Evolutionary conservation across 306 rosid genomes (phyloP).

Genomic region (Biancaea sappan): DNA sequence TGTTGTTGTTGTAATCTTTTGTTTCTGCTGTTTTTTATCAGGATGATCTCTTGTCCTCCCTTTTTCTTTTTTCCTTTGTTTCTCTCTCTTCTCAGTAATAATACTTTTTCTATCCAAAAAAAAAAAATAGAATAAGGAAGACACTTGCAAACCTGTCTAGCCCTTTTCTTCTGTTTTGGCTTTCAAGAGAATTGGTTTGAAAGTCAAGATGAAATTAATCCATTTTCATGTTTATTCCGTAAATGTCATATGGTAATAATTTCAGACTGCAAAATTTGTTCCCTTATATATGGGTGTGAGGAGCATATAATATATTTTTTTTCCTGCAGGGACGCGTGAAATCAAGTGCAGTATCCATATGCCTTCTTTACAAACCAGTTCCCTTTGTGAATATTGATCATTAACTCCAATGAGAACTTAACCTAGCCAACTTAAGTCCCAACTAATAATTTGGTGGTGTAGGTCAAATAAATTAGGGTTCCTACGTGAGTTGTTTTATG

Average conservation of each 20-base stretch:
- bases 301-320: not conserved
- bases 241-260: not conserved
- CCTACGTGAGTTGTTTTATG: too few relatives aligned
- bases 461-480: not conserved
- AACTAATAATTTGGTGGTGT: not conserved
- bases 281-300: conserved; percentile 6
- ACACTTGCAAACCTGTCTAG: not conserved
- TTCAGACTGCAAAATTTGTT: not conserved
- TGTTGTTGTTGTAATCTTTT: too few relatives aligned
- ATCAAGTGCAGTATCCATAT: not conserved
- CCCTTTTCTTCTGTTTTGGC: too few relatives aligned
- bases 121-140: too few relatives aligned
- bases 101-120: too few relatives aligned
- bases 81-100: too few relatives aligned
- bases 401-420: not conserved
- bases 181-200: not conserved
- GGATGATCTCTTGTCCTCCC: too few relatives aligned
- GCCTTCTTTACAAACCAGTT: not conserved
- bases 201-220: not conserved
- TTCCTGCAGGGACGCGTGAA: not conserved
- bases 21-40: too few relatives aligned
- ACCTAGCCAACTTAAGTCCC: not conserved
- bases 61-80: too few relatives aligned
- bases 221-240: not conserved
- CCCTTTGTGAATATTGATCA: not conserved